These are phyloP conservation scores for Lizonia empirigonia DNA, from an alignment of 2,329 filamentous ascomycete genomes.

Conservation along the genomic window DNA sequence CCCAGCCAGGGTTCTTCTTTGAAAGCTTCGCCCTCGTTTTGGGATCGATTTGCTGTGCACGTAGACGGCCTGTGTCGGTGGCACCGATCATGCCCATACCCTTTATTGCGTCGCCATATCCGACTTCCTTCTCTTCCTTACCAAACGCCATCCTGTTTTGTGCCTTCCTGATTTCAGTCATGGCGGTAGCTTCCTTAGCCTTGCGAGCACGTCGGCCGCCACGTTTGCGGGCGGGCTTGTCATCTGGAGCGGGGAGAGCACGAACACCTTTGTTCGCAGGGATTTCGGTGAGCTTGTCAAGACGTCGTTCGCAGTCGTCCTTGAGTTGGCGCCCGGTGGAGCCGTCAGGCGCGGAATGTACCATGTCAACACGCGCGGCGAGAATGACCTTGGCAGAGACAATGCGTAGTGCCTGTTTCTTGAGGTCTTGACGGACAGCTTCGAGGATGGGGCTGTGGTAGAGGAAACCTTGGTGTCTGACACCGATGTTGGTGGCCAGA, in stretches of 20 bases:
- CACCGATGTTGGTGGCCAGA: slow-evolving; percentile 88
- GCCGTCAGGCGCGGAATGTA: slow-evolving; percentile 80
- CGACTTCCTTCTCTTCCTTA: slow-evolving; percentile 91
- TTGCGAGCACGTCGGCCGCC: slow-evolving; percentile 88
- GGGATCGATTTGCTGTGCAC: slow-evolving; percentile 87
- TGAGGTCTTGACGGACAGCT: slow-evolving; percentile 81
- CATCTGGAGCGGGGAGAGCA: slow-evolving; percentile 89
- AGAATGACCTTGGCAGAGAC: slow-evolving; percentile 91
- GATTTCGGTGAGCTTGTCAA: slow-evolving; percentile 92
- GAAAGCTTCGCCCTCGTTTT: slow-evolving; percentile 91
- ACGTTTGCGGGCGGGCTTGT: slow-evolving; percentile 91
- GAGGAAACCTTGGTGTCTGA: slow-evolving; percentile 90
- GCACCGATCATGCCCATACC: slow-evolving; percentile 96
- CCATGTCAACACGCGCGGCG: slow-evolving; percentile 88
- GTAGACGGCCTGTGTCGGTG: slow-evolving; percentile 84
- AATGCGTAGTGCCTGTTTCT: slow-evolving; percentile 92
- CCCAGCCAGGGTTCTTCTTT: slow-evolving; percentile 97
- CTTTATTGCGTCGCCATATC: slow-evolving; percentile 85
- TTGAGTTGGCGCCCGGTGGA: slow-evolving; percentile 82
- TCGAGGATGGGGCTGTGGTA: slow-evolving; percentile 91
- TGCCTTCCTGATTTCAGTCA: slow-evolving; percentile 94
- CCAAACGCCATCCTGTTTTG: slow-evolving; percentile 97
- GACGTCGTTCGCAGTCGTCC: slow-evolving; percentile 78
- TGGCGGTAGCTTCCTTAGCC: slow-evolving; percentile 94
- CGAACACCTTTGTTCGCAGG: slow-evolving; percentile 86